Evolutionary conservation across 805 yeast genomes (phyloP), one percentile per base, ranked within the genome.

Genomic region (Candida cerambycidarum): DNA sequence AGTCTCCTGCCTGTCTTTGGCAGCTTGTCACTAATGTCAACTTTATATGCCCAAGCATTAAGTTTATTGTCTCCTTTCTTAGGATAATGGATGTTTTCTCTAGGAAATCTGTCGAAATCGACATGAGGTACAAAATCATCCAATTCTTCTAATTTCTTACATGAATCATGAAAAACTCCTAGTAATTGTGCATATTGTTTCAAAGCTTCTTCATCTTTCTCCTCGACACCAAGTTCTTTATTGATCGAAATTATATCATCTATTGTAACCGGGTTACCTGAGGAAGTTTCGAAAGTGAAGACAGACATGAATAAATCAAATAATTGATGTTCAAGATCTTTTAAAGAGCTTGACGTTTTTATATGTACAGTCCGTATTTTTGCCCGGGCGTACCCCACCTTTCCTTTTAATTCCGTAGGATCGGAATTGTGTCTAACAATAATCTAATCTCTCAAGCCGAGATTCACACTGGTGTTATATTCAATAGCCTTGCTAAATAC

Each of bases 1-100:
- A 46, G 36, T 3, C 54, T 59, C 10, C 23, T 39, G 3, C 31
- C 35, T 5, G 25, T 6, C n/a, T 48, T 49, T 2, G 53, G 54
- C 38, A 52, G 50, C 15, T 53, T 42, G 46, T 61, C 60, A 44
- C 56, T 52, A 16, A 65, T 54, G 11, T 53, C 51, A 21, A 54
- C 57, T 38, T 56, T 50, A 46, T 53, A 54, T 2, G 54, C 63
- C 70, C 71, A 65, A 3, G 68, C 70, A 18, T 65, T 64, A 39
- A 57, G 51, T 5, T 43, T 33, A 39, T 60, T 55, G 14, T 56
- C 61, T 9, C 47, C 47, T 3, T 45, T 51, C 5, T 49, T 40
- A 3, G 60, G 62, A 39, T 48, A 51, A 25, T 54, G 44, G 25
- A 59, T 45, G 41, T 61, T 48, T 15, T 51, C 50, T 39, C 70